Evolutionary conservation across 2,329 filamentous ascomycete species (phyloP).

Genomic region (Lojkania enalia): DNA sequence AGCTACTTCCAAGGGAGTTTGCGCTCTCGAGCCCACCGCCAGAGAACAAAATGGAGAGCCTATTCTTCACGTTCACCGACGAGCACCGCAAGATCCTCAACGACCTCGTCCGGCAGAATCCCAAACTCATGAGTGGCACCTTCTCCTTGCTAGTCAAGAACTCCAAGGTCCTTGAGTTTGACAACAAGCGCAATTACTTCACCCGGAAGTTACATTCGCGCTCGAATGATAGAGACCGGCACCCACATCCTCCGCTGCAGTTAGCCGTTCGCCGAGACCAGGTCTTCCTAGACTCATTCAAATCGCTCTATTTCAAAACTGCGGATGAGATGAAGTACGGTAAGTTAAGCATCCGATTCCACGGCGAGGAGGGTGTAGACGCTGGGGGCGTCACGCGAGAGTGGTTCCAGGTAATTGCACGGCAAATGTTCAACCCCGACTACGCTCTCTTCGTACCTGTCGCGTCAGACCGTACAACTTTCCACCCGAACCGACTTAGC

Average conservation of each 20-base stretch:
- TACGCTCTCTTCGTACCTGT: slow-evolving; percentile 97
- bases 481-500: slow-evolving; percentile 96
- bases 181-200: slow-evolving; percentile 99
- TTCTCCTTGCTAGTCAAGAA: slow-evolving; percentile 97
- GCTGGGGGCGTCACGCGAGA: slow-evolving; percentile 96
- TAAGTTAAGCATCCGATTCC: slow-evolving; percentile 96
- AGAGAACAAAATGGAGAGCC: slow-evolving; percentile 78
- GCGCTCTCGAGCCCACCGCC: slow-evolving; percentile 75
- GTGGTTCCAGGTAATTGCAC: slow-evolving; percentile 97
- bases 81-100: slow-evolving; percentile 97
- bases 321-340: slow-evolving; percentile 99
- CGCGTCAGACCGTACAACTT: slow-evolving; percentile 94
- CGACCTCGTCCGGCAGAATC: slow-evolving; percentile 94
- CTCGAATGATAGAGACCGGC: slow-evolving; percentile 66
- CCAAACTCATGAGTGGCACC: slow-evolving; percentile 97
- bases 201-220: slow-evolving; percentile 86
- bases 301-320: slow-evolving; percentile 94
- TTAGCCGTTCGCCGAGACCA: slow-evolving; percentile 89
- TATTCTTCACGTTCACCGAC: slow-evolving; percentile 98
- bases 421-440: slow-evolving; percentile 99
- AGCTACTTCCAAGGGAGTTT: slow-evolving; percentile 62
- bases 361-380: slow-evolving; percentile 96
- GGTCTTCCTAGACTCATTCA: slow-evolving; percentile 98
- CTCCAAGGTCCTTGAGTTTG: slow-evolving; percentile 97
- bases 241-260: slow-evolving; percentile 76